Evolutionary conservation across 139 green algal genomes (phyloP), one percentile per base, ranked within the genome.

Genomic region (Ulvella scutata): DNA sequence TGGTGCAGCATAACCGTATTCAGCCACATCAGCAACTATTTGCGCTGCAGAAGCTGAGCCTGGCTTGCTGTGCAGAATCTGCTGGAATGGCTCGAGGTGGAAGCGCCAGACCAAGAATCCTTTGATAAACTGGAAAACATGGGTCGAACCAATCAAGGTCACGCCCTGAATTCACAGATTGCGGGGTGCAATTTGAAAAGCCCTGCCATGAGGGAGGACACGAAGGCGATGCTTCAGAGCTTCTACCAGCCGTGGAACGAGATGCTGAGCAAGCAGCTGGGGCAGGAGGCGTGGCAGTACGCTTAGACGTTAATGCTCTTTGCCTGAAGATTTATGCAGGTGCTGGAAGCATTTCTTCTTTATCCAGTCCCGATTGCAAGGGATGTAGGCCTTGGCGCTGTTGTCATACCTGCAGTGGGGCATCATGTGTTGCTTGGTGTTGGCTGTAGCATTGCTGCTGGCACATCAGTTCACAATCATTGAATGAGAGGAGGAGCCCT

Each of bases 311-410:
- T n/a, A n/a, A n/a, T n/a, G n/a, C n/a, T n/a, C n/a, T n/a, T n/a
- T n/a, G 6, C 33, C 6, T 23, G 51, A 67, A 26, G 33, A 26
- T 23, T 29, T 26, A 23, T 67, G 33, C 20, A 67, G 20, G 33
- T 67, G 51, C 51, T 67, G 51, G 51, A 67, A 67, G 51, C 51
- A 67, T 23, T 67, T 67, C 51, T 67, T 67, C 20, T 67, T 67
- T 9, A 67, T 67, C 51, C 51, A 67, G 51, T 67, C 51, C 10
- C 51, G 51, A 29, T 67, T 67, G 51, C 51, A 67, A 10, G 51
- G 51, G 17, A 67, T 67, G 17, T 67, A 67, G 6, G 51, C 31
- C 33, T 67, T 67, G 9, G 51, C 33, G n/a, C 33, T 67, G 51
- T n/a, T n/a, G 17, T 67, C 51, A 67, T 67, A 67, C 51, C 51